Conservation (phyloP, 2,329 filamentous ascomycete genomes). For the Lachnellula hyalina region DNA sequence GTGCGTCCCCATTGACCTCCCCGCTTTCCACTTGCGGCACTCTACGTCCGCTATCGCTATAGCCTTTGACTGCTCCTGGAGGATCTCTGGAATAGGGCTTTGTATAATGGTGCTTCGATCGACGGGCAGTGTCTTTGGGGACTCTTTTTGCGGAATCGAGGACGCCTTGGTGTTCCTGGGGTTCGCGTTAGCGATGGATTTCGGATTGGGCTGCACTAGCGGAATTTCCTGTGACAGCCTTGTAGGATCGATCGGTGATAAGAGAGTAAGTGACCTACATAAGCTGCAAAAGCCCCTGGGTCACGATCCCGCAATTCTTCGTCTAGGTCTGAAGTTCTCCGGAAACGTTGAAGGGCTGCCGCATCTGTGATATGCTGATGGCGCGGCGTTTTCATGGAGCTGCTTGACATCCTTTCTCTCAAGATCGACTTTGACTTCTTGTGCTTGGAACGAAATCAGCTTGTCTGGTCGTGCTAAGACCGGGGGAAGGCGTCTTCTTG, state of each 20-base stretch:
- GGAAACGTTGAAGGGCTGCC: background rate
- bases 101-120: background rate
- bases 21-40: background rate
- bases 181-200: background rate
- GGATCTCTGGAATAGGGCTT: background rate
- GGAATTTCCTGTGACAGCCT: background rate
- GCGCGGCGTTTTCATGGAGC: background rate
- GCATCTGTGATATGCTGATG: background rate
- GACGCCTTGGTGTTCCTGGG: background rate
- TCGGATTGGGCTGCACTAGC: background rate
- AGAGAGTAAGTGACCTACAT: background rate
- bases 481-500: background rate
- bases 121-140: background rate
- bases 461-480: background rate
- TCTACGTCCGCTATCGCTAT: background rate
- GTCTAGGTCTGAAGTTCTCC: background rate
- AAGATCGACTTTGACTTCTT: background rate
- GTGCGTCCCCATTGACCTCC: conserved; percentile 1
- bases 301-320: background rate
- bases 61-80: background rate
- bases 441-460: background rate
- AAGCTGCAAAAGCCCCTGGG: background rate
- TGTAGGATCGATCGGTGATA: background rate
- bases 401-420: background rate
- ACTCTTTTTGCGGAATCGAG: background rate